Conservation (phyloP, 148 eudicot genomes). For the Mesembryanthemum crystallinum region DNA sequence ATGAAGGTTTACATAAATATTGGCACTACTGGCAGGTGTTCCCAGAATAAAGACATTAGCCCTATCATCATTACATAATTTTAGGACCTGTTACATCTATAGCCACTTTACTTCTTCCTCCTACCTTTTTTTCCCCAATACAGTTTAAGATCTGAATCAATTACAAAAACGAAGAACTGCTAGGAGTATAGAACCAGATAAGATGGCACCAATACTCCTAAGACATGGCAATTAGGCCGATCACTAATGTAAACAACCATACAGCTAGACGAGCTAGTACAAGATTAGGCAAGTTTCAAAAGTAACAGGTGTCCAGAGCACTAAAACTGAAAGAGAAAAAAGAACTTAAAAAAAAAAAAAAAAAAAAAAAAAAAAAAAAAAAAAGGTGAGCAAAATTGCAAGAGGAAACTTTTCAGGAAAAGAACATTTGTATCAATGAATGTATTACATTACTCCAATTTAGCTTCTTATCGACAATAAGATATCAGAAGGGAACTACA, state of each 20-base stretch:
- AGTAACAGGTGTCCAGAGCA: background rate
- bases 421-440: constrained; percentile 3
- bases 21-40: background rate
- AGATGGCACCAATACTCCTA: background rate
- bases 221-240: background rate
- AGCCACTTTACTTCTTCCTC: background rate
- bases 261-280: too few relatives aligned
- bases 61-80: background rate
- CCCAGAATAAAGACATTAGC: background rate
- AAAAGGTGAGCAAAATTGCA: constrained; percentile 1
- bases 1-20: background rate
- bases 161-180: background rate
- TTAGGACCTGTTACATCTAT: background rate
- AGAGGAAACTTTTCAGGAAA: background rate
- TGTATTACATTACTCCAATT: constrained; percentile 28
- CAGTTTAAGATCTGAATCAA: background rate
- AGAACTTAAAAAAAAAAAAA: background rate
- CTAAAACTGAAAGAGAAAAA: background rate
- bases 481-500: background rate
- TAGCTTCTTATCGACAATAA: background rate
- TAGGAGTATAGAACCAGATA: background rate
- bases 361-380: too few relatives aligned
- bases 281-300: background rate
- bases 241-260: background rate
- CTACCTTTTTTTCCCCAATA: background rate